Evolutionary conservation across 148 eudicot species (phyloP).

Genomic region (Nepenthes gracilis): DNA sequence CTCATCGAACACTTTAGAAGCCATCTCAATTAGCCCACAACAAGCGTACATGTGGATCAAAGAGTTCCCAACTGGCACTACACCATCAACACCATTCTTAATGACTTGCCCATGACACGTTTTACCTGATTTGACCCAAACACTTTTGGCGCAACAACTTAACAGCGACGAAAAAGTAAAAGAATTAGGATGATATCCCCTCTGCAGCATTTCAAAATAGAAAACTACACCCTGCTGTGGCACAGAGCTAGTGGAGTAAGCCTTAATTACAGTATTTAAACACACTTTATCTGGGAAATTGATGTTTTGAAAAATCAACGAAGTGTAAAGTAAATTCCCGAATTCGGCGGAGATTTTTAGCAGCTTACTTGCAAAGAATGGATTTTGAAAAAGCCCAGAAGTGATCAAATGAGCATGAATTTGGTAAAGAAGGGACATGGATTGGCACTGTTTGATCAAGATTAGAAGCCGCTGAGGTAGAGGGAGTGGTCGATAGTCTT

Average conservation of each 20-base stretch:
- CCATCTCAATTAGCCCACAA: conserved; percentile 39
- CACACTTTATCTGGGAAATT: conserved; percentile 38
- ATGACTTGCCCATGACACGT: conserved; percentile 59
- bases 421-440: conserved; percentile 27
- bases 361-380: conserved; percentile 41
- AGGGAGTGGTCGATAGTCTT: not conserved
- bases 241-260: conserved; percentile 29
- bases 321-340: conserved; percentile 29
- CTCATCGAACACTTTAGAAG: conserved; percentile 36
- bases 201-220: conserved; percentile 41
- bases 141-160: conserved; percentile 49
- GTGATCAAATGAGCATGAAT: conserved; percentile 51
- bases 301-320: conserved; percentile 33
- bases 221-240: conserved; percentile 33
- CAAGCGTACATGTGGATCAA: conserved; percentile 62
- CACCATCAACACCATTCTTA: conserved; percentile 52
- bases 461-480: conserved; percentile 11
- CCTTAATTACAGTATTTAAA: conserved; percentile 54
- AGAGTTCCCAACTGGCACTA: conserved; percentile 53
- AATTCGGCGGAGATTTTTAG: conserved; percentile 35
- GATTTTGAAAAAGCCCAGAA: conserved; percentile 38
- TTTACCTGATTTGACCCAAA: conserved; percentile 17
- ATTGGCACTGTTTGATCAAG: conserved; percentile 20
- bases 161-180: conserved; percentile 58
- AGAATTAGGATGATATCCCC: conserved; percentile 40